Evolutionary conservation across 345 rosid species (phyloP).

Genomic region (Eucalyptus sp.): DNA sequence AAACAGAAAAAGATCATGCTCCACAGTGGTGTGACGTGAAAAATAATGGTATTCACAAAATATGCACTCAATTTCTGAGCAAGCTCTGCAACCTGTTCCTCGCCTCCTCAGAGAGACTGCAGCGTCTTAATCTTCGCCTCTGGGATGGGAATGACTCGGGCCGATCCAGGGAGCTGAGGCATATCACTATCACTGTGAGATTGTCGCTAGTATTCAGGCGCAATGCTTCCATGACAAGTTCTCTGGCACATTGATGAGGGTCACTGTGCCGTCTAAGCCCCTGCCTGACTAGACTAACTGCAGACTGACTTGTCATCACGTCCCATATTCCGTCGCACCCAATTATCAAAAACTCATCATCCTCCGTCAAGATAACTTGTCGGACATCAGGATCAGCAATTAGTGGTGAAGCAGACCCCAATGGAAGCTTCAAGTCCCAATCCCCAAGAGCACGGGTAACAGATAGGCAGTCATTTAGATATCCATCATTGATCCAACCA

Average conservation of each 20-base stretch:
- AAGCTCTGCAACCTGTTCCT: conserved; percentile 34
- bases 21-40: neutral
- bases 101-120: conserved; percentile 40
- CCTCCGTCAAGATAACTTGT: conserved; percentile 43
- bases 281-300: conserved; percentile 59
- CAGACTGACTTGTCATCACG: conserved; percentile 61
- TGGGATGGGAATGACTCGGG: conserved; percentile 25
- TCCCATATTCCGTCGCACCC: conserved; percentile 95
- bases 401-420: conserved; percentile 56
- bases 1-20: neutral
- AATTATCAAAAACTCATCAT: conserved; percentile 76
- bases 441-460: conserved; percentile 89
- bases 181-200: conserved; percentile 37
- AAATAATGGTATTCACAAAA: neutral
- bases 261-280: conserved; percentile 46
- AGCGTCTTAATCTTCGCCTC: conserved; percentile 24
- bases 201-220: conserved; percentile 46
- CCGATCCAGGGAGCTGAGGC: conserved; percentile 16
- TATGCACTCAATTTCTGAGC: conserved; percentile 39
- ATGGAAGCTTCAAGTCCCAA: conserved; percentile 69
- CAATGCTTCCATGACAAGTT: conserved; percentile 46
- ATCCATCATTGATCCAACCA: conserved; percentile 31
- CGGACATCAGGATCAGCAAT: conserved; percentile 75
- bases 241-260: conserved; percentile 46
- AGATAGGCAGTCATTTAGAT: conserved; percentile 46